These are phyloP conservation scores for Trichopus zeylanicus DNA, from an alignment of 116 monocot species.

Conservation along the genomic window DNA sequence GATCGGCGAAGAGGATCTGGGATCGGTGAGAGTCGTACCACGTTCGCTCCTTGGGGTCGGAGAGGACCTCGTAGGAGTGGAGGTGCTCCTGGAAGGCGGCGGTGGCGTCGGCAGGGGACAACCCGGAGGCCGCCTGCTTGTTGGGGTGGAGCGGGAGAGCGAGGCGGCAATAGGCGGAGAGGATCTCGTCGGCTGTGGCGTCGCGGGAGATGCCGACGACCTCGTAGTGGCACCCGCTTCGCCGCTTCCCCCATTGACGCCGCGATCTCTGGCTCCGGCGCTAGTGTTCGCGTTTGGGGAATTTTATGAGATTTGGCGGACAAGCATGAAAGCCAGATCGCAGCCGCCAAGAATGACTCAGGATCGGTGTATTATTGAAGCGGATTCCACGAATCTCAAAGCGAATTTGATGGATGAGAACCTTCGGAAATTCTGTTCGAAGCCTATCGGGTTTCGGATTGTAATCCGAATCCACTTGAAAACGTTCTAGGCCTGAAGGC, in stretches of 20 bases:
- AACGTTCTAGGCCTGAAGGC: no score
- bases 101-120: conserved; percentile 30
- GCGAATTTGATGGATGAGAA: no score
- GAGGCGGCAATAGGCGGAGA: conserved; percentile 68
- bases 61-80: conserved; percentile 89
- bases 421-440: no score
- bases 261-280: background rate
- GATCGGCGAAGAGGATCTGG: conserved; percentile 83
- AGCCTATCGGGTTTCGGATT: no score
- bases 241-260: conserved; percentile 15
- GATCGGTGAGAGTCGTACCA: conserved; percentile 96
- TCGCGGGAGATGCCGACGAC: conserved; percentile 61
- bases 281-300: no score
- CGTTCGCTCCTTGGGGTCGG: conserved; percentile 68
- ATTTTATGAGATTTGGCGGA: conserved; percentile 9
- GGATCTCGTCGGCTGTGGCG: conserved; percentile 57
- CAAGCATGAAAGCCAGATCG: conserved; percentile 10
- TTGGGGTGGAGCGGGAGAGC: conserved; percentile 82
- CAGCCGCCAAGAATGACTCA: conserved; percentile 72
- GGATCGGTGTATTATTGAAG: no score
- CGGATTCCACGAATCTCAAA: no score
- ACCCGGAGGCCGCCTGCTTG: conserved; percentile 25
- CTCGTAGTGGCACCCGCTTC: conserved; percentile 92
- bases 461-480: no score
- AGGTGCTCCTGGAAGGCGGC: conserved; percentile 89